These are phyloP conservation scores for Eimeria praecox DNA, from an alignment of 169 alveolate species.

Conservation along the genomic window DNA sequence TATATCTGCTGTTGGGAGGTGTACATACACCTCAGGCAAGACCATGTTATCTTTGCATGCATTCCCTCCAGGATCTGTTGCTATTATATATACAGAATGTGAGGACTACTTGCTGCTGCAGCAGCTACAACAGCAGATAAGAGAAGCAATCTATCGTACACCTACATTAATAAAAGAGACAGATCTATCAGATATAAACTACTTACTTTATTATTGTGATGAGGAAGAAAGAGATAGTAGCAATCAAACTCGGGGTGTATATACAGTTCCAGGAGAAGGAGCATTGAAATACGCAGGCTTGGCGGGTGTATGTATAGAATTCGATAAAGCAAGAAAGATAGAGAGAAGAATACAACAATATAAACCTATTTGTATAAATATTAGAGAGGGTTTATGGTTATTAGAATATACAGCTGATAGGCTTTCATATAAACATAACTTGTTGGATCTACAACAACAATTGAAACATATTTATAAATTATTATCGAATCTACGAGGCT, in stretches of 20 bases:
- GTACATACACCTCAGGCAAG: constrained; percentile 31
- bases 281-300: constrained; percentile 92
- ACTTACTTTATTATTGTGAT: constrained; percentile 90
- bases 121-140: constrained; percentile 69
- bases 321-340: constrained; percentile 75
- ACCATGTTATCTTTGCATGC: constrained; percentile 78
- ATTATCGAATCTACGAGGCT: constrained; percentile 34
- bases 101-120: constrained; percentile 23
- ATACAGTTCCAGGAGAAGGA: constrained; percentile 85
- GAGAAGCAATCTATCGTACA: neutral
- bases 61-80: constrained; percentile 85
- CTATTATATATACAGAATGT: constrained; percentile 68
- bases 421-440: neutral
- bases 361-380: constrained; percentile 88
- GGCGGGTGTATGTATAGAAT: constrained; percentile 84
- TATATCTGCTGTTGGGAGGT: constrained; percentile 68
- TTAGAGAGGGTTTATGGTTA: constrained; percentile 93
- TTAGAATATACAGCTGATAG: constrained; percentile 90
- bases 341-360: constrained; percentile 13
- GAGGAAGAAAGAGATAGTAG: constrained; percentile 91
- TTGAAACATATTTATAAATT: constrained; percentile 9
- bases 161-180: constrained; percentile 80
- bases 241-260: constrained; percentile 88
- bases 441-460: constrained; percentile 60
- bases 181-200: constrained; percentile 82